Percentiles rank a stretch among this genome's conserved stretches.
phyloP scores from a whole-genome alignment of 139 green algal species.

The Mychonastes homosphaera region DNA sequence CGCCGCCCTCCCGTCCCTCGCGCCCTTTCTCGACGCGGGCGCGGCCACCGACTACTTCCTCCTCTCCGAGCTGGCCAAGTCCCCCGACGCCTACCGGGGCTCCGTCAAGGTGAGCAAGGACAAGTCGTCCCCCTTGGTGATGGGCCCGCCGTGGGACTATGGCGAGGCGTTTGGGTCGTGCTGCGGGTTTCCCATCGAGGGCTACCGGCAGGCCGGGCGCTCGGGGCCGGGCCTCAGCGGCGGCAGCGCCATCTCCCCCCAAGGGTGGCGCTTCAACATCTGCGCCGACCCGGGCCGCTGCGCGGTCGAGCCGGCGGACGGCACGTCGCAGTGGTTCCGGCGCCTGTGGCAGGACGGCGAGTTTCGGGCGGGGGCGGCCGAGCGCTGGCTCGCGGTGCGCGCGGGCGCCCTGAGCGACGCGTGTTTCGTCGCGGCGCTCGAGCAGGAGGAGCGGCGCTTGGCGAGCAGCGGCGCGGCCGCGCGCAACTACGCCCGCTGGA shows the following conservation, averaged over 20 bases:
- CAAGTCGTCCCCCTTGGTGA: slow-evolving; percentile 12
- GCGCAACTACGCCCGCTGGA: background rate
- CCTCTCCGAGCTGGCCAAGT: slow-evolving; percentile 43
- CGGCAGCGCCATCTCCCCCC: slow-evolving; percentile 55
- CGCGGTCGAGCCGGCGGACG: slow-evolving; percentile 35
- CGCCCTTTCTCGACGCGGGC: slow-evolving; percentile 11
- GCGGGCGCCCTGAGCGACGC: background rate
- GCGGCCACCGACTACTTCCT: slow-evolving; percentile 42
- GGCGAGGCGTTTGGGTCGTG: slow-evolving; percentile 70
- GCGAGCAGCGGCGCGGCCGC: background rate
- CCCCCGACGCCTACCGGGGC: slow-evolving; percentile 30
- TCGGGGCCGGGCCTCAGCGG: slow-evolving; percentile 29
- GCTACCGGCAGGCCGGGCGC: slow-evolving; percentile 14
- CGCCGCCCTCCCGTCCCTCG: background rate
- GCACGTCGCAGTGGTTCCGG: slow-evolving; percentile 43
- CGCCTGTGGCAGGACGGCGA: slow-evolving; percentile 23
- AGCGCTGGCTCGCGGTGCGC: slow-evolving; percentile 13
- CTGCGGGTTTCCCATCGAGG: slow-evolving; percentile 68
- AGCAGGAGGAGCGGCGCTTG: background rate
- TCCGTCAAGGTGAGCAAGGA: slow-evolving; percentile 30
- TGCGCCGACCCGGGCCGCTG: slow-evolving; percentile 37
- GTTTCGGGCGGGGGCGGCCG: background rate
- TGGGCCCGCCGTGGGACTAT: slow-evolving; percentile 43
- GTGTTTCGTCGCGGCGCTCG: background rate
- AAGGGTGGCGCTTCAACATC: slow-evolving; percentile 59